Evolutionary conservation across 2,329 filamentous ascomycete genomes (phyloP).

Genomic region (Ascochyta rabiei): DNA sequence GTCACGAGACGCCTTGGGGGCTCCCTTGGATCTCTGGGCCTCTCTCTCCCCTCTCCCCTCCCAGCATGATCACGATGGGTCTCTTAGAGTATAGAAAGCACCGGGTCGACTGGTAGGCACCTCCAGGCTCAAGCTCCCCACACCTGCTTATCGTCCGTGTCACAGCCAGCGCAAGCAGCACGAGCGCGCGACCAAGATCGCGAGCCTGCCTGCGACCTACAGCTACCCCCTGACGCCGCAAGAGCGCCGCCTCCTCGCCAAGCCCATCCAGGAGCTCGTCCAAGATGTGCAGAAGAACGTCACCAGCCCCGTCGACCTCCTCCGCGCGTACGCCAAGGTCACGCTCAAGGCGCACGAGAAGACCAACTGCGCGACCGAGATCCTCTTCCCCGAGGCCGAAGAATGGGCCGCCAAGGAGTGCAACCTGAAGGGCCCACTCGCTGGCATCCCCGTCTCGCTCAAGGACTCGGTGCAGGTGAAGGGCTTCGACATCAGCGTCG

Average conservation of each 20-base stretch:
- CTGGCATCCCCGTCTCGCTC: constrained; percentile 83
- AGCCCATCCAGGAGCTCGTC: constrained; percentile 79
- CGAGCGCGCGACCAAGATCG: constrained; percentile 73
- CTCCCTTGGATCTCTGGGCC: background rate
- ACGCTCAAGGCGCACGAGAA: constrained; percentile 81
- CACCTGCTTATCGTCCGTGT: background rate
- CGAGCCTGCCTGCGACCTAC: constrained; percentile 69
- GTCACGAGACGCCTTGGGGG: constrained; percentile 7
- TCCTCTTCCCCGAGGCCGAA: constrained; percentile 80
- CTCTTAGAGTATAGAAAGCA: constrained; percentile 73
- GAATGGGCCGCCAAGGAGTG: constrained; percentile 66
- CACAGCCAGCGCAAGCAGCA: constrained; percentile 77
- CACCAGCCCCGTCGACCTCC: constrained; percentile 71
- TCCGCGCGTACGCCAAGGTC: constrained; percentile 87
- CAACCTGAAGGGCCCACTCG: constrained; percentile 81
- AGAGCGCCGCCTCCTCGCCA: constrained; percentile 72
- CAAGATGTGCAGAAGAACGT: constrained; percentile 74
- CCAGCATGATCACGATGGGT: constrained; percentile 52
- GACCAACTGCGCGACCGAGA: constrained; percentile 89
- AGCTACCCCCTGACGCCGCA: constrained; percentile 66
- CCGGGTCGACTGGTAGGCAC: constrained; percentile 69
- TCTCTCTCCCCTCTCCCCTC: background rate
- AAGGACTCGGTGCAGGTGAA: constrained; percentile 79
- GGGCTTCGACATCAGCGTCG: constrained; percentile 82
- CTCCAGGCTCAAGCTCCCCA: too few species aligned